Evolutionary conservation across 2,329 filamentous ascomycete species (phyloP), one percentile per base, ranked within the genome.

Genomic region (Beauveria varroae): DNA sequence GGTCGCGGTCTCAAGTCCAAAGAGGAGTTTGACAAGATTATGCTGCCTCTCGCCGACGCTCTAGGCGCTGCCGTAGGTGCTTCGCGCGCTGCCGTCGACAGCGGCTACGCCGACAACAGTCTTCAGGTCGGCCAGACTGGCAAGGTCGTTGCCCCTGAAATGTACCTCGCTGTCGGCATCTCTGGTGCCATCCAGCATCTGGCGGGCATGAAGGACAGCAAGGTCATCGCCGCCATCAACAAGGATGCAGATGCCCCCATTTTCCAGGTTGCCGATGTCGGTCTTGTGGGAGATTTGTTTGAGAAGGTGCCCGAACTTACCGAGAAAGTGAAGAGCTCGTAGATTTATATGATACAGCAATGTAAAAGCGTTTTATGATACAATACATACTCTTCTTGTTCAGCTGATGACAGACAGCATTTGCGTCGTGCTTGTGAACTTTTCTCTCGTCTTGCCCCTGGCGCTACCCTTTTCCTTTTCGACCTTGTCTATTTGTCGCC

Each of bases 141-240:
- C 70, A 99, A 99, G 84, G 96, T 98, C 64, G 93, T 99, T 60
- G 95, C 95, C 52, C 95, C 95, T 63, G 88, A 99, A 75, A 80
- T 99, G 64, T 99, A 99, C 74, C 83, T 99, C 67, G 96, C 92
- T 59, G 93, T 93, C 14, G 95, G 95, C 71, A 98, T 99, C 68
- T 96, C 91, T 9, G 95, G 95, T 59, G 95, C 95, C 24, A 99
- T 99, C 68, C 95, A 99, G 78, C 95, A 99, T 81, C 77, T 99
- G 76, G 95, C 95, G 37, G 95, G 95, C 72, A 99, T 99, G 95
- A 99, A 99, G 84, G 95, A 99, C 73, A 97, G 92, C 81, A 99
- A 99, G 81, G 95, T 99, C 63, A 99, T 99, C 78, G 95, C 93
- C 24, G 91, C 91, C 16, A 98, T 99, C 72, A 99, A 99, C 82